Evolutionary conservation across 2,329 filamentous ascomycete species (phyloP).

Genomic region (Cryoendolithus antarcticus): DNA sequence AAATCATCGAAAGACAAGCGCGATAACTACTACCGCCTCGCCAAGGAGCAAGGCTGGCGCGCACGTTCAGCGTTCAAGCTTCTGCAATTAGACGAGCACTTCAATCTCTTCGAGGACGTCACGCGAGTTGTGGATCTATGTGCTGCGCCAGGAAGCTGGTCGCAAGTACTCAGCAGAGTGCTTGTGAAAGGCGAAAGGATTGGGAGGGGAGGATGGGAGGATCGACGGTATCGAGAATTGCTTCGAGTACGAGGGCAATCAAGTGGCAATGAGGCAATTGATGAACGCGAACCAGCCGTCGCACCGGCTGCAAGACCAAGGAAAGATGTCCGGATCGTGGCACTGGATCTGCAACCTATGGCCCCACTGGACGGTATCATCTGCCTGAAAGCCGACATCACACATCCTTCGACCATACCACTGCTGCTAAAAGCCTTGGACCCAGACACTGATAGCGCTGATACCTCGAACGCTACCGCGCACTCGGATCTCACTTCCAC

Average conservation of each 20-base stretch:
- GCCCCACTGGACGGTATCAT: slow-evolving; percentile 84
- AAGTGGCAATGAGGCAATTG: slow-evolving; percentile 1
- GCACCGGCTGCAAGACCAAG: slow-evolving; percentile 7
- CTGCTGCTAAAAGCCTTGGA: slow-evolving; percentile 77
- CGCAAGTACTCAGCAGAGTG: slow-evolving; percentile 85
- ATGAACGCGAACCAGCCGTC: not conserved
- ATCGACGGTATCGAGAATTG: slow-evolving; percentile 52
- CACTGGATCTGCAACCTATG: slow-evolving; percentile 94
- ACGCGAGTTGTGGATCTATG: slow-evolving; percentile 91
- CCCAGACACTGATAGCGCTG: slow-evolving; percentile 38
- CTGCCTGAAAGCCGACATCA: slow-evolving; percentile 89
- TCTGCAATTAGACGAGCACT: slow-evolving; percentile 90
- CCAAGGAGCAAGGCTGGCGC: slow-evolving; percentile 98
- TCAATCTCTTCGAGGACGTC: slow-evolving; percentile 82
- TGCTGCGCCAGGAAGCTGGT: slow-evolving; percentile 93
- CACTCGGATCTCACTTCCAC: not conserved
- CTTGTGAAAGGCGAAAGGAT: slow-evolving; percentile 90
- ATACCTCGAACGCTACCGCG: slow-evolving; percentile 37
- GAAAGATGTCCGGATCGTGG: slow-evolving; percentile 72
- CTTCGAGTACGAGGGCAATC: slow-evolving; percentile 9
- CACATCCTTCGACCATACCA: slow-evolving; percentile 88
- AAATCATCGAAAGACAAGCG: slow-evolving; percentile 99
- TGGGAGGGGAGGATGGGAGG: slow-evolving; percentile 73
- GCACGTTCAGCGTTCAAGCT: slow-evolving; percentile 94
- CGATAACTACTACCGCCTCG: slow-evolving; percentile 92